Evolutionary conservation across 352 stramenopile genomes (phyloP).

Genomic region (Phytophthora sojae): DNA sequence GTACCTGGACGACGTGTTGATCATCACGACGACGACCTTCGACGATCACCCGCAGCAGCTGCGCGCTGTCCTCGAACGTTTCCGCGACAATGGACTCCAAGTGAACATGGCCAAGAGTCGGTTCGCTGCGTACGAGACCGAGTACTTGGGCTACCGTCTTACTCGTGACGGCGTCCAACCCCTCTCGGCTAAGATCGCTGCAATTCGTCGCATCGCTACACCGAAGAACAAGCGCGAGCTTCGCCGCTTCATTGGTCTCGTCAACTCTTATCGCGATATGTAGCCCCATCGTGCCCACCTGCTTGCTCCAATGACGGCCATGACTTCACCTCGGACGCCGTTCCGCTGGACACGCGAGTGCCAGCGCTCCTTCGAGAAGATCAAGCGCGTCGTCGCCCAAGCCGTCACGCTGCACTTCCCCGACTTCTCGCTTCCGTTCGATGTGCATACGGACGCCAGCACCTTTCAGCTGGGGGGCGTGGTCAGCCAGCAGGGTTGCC

Average conservation of each 20-base stretch:
- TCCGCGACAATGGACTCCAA: background rate
- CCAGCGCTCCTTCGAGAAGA: background rate
- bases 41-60: background rate
- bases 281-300: background rate
- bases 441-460: background rate
- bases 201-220: background rate
- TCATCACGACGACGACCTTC: background rate
- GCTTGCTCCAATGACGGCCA: too few species aligned
- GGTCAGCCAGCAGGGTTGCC: background rate
- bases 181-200: background rate
- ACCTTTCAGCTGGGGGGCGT: background rate
- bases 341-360: too few species aligned
- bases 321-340: too few species aligned
- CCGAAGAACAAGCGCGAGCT: background rate
- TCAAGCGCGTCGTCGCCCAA: background rate
- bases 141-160: background rate
- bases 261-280: background rate
- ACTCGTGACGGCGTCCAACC: background rate
- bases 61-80: background rate
- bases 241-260: background rate
- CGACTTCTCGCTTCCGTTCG: background rate
- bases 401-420: background rate
- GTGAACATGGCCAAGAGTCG: background rate
- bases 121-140: background rate
- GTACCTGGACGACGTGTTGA: background rate